Percentiles rank a stretch among this genome's conserved stretches.
These are phyloP conservation scores for Aschersonia sp. DNA, from an alignment of 2,329 filamentous ascomycete species.

Conservation along the genomic window DNA sequence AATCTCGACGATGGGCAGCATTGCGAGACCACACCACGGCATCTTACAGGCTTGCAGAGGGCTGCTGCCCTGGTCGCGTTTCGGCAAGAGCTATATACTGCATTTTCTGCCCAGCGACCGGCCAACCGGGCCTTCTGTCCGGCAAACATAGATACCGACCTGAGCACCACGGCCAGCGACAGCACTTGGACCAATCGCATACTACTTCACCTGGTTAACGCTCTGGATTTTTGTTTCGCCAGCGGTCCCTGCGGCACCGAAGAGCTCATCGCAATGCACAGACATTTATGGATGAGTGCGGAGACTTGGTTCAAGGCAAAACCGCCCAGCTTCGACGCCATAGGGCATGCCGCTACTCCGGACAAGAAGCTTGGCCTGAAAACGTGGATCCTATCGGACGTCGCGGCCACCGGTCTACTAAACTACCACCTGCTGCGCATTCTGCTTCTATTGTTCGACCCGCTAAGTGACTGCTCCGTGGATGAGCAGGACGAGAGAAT, in stretches of 20 bases:
- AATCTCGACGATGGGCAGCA: not conserved
- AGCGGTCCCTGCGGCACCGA: not conserved
- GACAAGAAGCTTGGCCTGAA: not conserved
- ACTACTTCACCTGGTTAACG: not conserved
- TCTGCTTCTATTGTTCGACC: not conserved
- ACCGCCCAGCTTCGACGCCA: not conserved
- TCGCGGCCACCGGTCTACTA: not conserved
- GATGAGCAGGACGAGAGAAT: not conserved
- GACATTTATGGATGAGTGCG: not conserved
- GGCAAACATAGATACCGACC: not conserved
- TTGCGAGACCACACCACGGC: no score
- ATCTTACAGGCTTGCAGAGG: not conserved
- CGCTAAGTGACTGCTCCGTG: not conserved
- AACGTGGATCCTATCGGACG: not conserved
- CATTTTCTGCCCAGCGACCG: not conserved
- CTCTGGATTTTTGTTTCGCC: not conserved
- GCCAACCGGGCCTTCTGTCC: not conserved
- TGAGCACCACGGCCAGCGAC: not conserved
- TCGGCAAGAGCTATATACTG: not conserved
- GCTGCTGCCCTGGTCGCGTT: not conserved
- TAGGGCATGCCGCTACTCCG: not conserved
- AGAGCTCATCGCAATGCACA: not conserved
- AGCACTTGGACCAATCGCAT: not conserved
- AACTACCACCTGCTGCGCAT: not conserved
- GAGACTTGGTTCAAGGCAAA: not conserved